Base-by-base conservation (phyloP, 164 flowering plant genomes). In the Saururus chinensis region DNA sequence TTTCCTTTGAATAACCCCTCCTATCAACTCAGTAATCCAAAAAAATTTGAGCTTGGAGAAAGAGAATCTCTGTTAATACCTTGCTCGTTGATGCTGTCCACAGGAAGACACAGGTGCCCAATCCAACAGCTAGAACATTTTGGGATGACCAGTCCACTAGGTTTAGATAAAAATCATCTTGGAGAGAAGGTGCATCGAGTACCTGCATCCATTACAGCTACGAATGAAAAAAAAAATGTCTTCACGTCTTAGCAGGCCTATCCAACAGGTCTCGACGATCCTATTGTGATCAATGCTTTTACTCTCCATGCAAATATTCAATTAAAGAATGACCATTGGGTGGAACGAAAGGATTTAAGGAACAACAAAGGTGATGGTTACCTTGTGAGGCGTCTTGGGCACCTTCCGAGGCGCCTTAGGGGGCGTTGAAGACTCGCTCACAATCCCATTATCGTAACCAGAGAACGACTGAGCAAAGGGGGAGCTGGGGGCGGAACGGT, bases 81-180 rank as follows among this genome's bases (percentile, higher is more conserved):
- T 86, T 95, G 80, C 96, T 82, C 67, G 76, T 86, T 41, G 99
- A 79, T 62, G 99, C 97, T 71, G 83, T 91, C 99, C 99, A 95
- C 19, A 95, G 74, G 74, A 91, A 95, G 62, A 91, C 97, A 74
- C 93, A 87, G 51, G 96, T 89, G 4, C 99, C 98, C 73, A 95
- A 70, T 60, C 97, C 99, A 67, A 95, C 99, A 0, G 99, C 99
- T 51, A 95, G 95, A n/a, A 89, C 85, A 72, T 95, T 91, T 71
- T 95, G 99, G 5, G 96, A 89, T 7, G 97, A 91, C 99, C 99
- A 91, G 60, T 95, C 99, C 19, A 95, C 99, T 17, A 95, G 81
- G 80, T 95, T 95, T 75, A 95, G 75, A 64, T 95, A 95, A 75
- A 87, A 95, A 61, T 95, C 99, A 70, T 95, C 99, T 78, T 95